Base-by-base conservation (phyloP, 225 moss, liverwort and hornwort species). In the Asterella californica region DNA sequence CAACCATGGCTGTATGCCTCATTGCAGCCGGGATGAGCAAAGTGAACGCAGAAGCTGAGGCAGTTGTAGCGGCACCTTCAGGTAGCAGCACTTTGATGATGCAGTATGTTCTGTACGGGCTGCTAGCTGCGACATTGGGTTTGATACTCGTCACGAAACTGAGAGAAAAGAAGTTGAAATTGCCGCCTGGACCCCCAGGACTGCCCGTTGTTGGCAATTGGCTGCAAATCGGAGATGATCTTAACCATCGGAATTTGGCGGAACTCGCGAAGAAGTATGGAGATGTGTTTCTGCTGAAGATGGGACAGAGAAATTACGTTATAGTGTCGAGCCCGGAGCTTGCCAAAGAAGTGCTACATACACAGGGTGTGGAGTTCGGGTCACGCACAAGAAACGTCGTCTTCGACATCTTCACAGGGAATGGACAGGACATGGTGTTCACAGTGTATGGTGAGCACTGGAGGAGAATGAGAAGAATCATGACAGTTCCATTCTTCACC, bases 381-480 rank as follows among this genome's bases (percentile, higher is more conserved):
- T 91, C 91, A 9, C 79, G 91, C 64, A 85, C 82, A 0, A 82
- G 85, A 0, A 91, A 88, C 79, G 84, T 85, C 15, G 91, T 91
- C 36, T 86, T 88, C 34, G 91, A 91, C 61, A 86, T 86, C 37
- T 91, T 91, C 46, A 91, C 88, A 0, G 90, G 87, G 27, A 86
- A 86, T 10, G 91, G 89, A 25, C 86, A 91, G 72, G 91, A 91
- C 38, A 91, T 91, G 91, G 89, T 87, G 81, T 91, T 91, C 84
- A 87, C 91, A 1, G 83, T 82, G 21, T 91, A 91, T 30, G 91
- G 91, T 15, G 91, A 91, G 15, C 91, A 91, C 76, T 91, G 91
- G 89, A 88, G 91, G 50, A 85, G 84, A 63, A 91, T 91, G 91
- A 78, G 91, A 36, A 82, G 91, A 48, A 90, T 91, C 34, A 89